Evolutionary conservation across 2,329 filamentous ascomycete species (phyloP), one percentile per base, ranked within the genome.

Genomic region (Diaporthe citrichinensis): DNA sequence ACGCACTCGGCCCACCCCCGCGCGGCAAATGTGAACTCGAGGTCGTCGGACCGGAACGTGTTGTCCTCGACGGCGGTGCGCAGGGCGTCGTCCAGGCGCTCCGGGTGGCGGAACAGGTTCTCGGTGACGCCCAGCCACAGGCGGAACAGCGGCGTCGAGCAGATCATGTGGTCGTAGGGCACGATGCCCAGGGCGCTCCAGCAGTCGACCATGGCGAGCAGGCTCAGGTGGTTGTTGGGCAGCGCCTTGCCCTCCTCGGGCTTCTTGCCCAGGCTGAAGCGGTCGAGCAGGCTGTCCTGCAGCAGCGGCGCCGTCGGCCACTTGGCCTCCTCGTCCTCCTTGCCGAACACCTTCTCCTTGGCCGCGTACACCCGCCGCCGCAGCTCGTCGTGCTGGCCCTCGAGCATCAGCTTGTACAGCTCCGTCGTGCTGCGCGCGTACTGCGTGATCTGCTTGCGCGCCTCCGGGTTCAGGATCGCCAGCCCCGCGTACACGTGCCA

Each of bases 131-230:
- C 97, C 46, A 99, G 90, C 92, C 97, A 98, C 78, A 99, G 91
- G 69, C 97, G 94, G 88, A 99, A 99, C 62, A 98, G 91, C 86
- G 97, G 97, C 53, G 97, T 99, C 72, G 95, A 98, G 87, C 97
- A 99, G 79, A 99, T 97, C 96, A 99, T 99, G 87, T 99, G 97
- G 85, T 99, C 96, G 84, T 99, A 99, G 0, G 97, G 97, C 65
- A 97, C 94, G 80, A 98, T 99, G 46, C 92, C 94, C 61, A 98
- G 90, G 79, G 95, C 94, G 82, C 94, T 97, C 97, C 97, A 99
- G 86, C 96, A 98, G 86, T 99, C 97, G 58, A 98, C 97, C 91
- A 99, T 99, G 62, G 96, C 97, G 59, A 99, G 89, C 74, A 99
- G 88, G 82, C 93, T 96, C 41, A 99, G 90, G 84, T 99, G 97